A percentile compares a stretch with the other conserved stretches of the same genome.
Conservation (phyloP, 192 early-diverging fungal genomes). For the Backusella sp. region DNA sequence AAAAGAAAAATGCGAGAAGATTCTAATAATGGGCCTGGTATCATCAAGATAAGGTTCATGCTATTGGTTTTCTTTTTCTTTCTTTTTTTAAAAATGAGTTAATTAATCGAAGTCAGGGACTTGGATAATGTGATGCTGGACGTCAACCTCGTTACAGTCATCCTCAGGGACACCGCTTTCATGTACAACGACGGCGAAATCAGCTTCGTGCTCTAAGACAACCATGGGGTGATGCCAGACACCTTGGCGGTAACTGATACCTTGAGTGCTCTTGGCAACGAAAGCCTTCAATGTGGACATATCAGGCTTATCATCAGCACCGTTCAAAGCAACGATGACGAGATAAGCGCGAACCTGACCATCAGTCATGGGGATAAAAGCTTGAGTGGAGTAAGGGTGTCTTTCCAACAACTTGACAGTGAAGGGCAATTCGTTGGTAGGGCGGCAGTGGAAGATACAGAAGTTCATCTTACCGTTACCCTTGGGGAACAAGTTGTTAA, state of each 20-base stretch:
- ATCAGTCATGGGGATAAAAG: constrained; percentile 79
- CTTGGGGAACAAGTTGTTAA: constrained; percentile 52
- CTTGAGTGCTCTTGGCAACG: constrained; percentile 67
- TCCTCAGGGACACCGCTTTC: constrained; percentile 73
- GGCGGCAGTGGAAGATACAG: constrained; percentile 65
- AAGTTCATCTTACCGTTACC: constrained; percentile 59
- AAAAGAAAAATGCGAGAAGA: not conserved
- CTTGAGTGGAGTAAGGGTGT: constrained; percentile 81
- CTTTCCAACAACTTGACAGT: constrained; percentile 76
- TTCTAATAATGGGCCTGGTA: not conserved
- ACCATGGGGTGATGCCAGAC: constrained; percentile 95
- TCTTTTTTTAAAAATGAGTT: not conserved
- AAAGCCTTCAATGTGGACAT: constrained; percentile 73
- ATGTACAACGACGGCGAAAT: constrained; percentile 76
- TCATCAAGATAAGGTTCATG: constrained; percentile 3
- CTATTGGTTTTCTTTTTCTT: not conserved
- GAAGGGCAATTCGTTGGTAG: constrained; percentile 50
- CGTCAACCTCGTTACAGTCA: constrained; percentile 68
- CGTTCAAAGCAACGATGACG: constrained; percentile 79
- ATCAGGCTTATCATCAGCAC: constrained; percentile 69
- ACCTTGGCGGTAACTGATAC: constrained; percentile 78
- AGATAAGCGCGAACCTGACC: constrained; percentile 58
- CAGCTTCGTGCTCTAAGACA: constrained; percentile 54
- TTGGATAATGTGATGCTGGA: constrained; percentile 23
- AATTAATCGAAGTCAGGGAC: constrained; percentile 22